Conservation (phyloP, 2,329 filamentous ascomycete genomes). For the Fusarium bulbicola region DNA sequence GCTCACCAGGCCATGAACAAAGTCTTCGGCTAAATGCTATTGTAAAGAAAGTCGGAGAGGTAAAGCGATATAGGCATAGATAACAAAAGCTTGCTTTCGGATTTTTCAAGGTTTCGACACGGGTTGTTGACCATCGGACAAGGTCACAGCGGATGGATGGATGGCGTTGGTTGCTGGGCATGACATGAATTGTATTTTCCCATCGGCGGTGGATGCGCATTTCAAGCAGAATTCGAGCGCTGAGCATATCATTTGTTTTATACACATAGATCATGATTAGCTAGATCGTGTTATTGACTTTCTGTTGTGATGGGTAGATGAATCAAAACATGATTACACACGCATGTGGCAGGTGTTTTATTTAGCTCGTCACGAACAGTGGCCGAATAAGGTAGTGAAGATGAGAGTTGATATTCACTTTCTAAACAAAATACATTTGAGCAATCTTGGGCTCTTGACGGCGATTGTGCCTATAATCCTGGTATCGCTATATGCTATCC, state of each 20-base stretch:
- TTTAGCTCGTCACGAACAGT: neutral
- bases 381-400: neutral
- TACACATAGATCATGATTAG: conserved; percentile 15
- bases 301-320: conserved; percentile 17
- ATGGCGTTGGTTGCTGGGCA: conserved; percentile 27
- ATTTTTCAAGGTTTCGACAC: neutral
- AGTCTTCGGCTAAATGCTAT: conserved; percentile 62
- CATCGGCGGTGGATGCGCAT: conserved; percentile 1
- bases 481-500: neutral
- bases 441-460: conserved; percentile 16
- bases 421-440: conserved; percentile 8
- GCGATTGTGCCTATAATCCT: conserved; percentile 1
- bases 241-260: conserved; percentile 22
- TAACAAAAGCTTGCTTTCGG: conserved; percentile 21
- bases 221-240: conserved; percentile 21
- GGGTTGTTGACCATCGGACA: neutral
- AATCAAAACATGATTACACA: neutral
- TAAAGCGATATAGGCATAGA: neutral
- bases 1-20: conserved; percentile 85
- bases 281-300: neutral
- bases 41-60: neutral
- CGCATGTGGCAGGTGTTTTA: neutral
- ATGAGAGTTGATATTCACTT: conserved; percentile 8
- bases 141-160: conserved; percentile 17
- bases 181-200: conserved; percentile 22